These are phyloP conservation scores for Sporothrix mexicana DNA, from an alignment of 2,329 filamentous ascomycete species.

Conservation along the genomic window DNA sequence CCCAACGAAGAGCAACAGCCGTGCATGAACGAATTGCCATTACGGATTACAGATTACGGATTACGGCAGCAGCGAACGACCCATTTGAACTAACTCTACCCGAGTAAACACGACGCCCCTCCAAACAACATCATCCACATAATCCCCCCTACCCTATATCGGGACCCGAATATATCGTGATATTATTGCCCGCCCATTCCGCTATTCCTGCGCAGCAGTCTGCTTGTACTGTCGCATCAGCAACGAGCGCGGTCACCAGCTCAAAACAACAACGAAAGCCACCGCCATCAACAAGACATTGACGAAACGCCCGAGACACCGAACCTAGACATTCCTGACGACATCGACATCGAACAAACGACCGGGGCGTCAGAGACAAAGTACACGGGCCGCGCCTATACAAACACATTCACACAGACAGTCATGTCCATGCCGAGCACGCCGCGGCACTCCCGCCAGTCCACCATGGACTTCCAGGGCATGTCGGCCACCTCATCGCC, in stretches of 20 bases:
- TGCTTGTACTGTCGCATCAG: slow-evolving; percentile 32
- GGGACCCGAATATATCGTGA: slow-evolving; percentile 31
- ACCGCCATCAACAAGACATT: neutral
- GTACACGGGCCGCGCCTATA: neutral
- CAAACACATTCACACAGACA: neutral
- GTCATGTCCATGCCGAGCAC: slow-evolving; percentile 55
- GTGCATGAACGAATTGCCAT: too few species aligned
- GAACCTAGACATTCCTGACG: neutral
- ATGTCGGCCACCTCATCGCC: slow-evolving; percentile 48
- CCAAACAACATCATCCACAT: slow-evolving; percentile 20
- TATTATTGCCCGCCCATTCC: slow-evolving; percentile 28
- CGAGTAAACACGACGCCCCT: slow-evolving; percentile 13
- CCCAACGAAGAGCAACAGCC: slow-evolving; percentile 23
- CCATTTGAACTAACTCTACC: too few species aligned
- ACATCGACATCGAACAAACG: neutral
- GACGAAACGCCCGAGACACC: neutral
- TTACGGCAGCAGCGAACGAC: neutral
- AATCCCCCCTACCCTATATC: slow-evolving; percentile 33
- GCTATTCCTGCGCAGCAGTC: slow-evolving; percentile 24
- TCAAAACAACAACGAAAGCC: slow-evolving; percentile 17
- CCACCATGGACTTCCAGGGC: slow-evolving; percentile 58
- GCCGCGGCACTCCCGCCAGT: slow-evolving; percentile 64
- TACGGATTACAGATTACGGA: slow-evolving; percentile 16
- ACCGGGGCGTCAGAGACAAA: neutral
- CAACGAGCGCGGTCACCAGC: slow-evolving; percentile 26